Percentiles rank a stretch among this genome's conserved stretches.
Evolutionary conservation across 805 yeast species (phyloP).

Genomic region (Candida parachauliodes): DNA sequence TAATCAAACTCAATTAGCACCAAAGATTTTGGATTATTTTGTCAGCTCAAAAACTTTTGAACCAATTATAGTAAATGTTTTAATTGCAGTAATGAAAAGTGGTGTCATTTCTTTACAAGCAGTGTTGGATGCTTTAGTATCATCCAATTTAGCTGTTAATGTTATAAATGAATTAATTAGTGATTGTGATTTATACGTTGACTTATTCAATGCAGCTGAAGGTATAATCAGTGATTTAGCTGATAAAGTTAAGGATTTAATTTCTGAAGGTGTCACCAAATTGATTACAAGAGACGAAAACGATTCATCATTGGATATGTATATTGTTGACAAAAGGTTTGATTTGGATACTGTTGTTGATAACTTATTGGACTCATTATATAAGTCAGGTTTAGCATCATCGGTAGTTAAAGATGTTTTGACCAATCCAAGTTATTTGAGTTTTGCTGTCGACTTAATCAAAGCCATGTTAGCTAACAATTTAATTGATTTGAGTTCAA

Average conservation of each 20-base stretch:
- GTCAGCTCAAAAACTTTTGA: slow-evolving; percentile 24
- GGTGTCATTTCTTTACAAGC: slow-evolving; percentile 30
- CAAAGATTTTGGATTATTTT: slow-evolving; percentile 29
- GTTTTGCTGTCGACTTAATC: slow-evolving; percentile 34
- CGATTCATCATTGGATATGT: slow-evolving; percentile 8
- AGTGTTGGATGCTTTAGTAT: slow-evolving; percentile 33
- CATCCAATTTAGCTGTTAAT: slow-evolving; percentile 31
- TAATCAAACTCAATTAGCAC: slow-evolving; percentile 34
- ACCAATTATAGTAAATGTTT: slow-evolving; percentile 17
- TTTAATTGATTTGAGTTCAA: slow-evolving; percentile 23
- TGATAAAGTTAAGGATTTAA: slow-evolving; percentile 20
- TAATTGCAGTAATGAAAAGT: slow-evolving; percentile 29
- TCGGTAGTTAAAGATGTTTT: slow-evolving; percentile 36
- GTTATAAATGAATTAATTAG: slow-evolving; percentile 34
- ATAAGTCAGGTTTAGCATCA: slow-evolving; percentile 38
- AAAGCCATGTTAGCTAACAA: slow-evolving; percentile 25
- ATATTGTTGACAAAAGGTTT: slow-evolving; percentile 16
- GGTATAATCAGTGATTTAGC: slow-evolving; percentile 23
- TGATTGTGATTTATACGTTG: slow-evolving; percentile 36
- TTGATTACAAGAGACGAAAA: slow-evolving; percentile 9
- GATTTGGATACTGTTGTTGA: slow-evolving; percentile 27
- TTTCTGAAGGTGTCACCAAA: slow-evolving; percentile 15
- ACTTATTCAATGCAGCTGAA: slow-evolving; percentile 30
- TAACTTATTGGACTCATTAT: slow-evolving; percentile 39
- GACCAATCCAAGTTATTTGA: slow-evolving; percentile 33